phyloP scores from a whole-genome alignment of 164 flowering plant genomes.

The Vitis vinifera region ASM3070453v1 NC_081812.1:15319501-15320000 shows the following conservation, averaged over 20 bases:
- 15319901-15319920: slow-evolving; percentile 92
- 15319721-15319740: slow-evolving; percentile 25
- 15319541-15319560: slow-evolving; percentile 18
- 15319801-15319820: slow-evolving; percentile 51
- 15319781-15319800: not conserved
- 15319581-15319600: slow-evolving; percentile 54
- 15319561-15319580: slow-evolving; percentile 56
- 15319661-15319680: slow-evolving; percentile 43
- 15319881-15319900: slow-evolving; percentile 84
- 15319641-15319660: slow-evolving; percentile 67
- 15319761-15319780: not conserved
- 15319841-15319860: slow-evolving; percentile 93
- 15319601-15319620: slow-evolving; percentile 38
- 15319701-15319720: slow-evolving; percentile 58
- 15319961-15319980: not conserved
- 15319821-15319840: slow-evolving; percentile 85
- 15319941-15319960: slow-evolving; percentile 36
- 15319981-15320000: not conserved
- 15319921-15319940: slow-evolving; percentile 98
- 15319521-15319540: not conserved
- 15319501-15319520: not conserved
- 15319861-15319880: slow-evolving; percentile 98
- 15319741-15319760: slow-evolving; percentile 13
- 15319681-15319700: slow-evolving; percentile 52
- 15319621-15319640: slow-evolving; percentile 43